Conservation (phyloP, 345 rosid species). For the Salix purpurea region DNA sequence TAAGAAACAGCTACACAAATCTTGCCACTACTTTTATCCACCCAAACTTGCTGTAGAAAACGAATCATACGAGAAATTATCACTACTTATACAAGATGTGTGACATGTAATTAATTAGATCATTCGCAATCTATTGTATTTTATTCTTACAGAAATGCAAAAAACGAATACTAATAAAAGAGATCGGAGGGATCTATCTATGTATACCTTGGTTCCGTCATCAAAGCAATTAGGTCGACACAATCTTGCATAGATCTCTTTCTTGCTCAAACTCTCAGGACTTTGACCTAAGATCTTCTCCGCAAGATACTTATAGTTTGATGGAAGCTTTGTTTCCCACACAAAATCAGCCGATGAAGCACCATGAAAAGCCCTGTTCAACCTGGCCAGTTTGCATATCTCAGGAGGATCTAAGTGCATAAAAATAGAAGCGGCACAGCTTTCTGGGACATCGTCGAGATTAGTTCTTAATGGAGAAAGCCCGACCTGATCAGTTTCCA, state of each 20-base stretch:
- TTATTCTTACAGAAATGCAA: neutral
- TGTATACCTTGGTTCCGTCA: conserved; percentile 59
- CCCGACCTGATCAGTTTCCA: conserved; percentile 12
- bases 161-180: neutral
- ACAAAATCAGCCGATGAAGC: conserved; percentile 73
- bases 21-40: conserved; percentile 75
- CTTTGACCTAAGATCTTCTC: conserved; percentile 36
- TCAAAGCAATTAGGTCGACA: conserved; percentile 58
- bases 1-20: conserved; percentile 61
- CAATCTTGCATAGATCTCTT: conserved; percentile 58
- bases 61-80: neutral
- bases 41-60: conserved; percentile 56
- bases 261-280: conserved; percentile 37
- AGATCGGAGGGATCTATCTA: neutral
- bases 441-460: conserved; percentile 69
- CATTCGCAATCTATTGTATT: neutral
- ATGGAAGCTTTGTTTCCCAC: conserved; percentile 82
- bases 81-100: neutral
- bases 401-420: conserved; percentile 74
- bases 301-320: conserved; percentile 60
- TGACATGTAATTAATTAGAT: neutral
- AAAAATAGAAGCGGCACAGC: conserved; percentile 55
- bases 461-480: conserved; percentile 14
- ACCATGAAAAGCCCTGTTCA: conserved; percentile 52
- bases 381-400: conserved; percentile 63